Base-by-base conservation (phyloP, 2,329 filamentous ascomycete species). In the Venturiaceae sp. region DNA sequence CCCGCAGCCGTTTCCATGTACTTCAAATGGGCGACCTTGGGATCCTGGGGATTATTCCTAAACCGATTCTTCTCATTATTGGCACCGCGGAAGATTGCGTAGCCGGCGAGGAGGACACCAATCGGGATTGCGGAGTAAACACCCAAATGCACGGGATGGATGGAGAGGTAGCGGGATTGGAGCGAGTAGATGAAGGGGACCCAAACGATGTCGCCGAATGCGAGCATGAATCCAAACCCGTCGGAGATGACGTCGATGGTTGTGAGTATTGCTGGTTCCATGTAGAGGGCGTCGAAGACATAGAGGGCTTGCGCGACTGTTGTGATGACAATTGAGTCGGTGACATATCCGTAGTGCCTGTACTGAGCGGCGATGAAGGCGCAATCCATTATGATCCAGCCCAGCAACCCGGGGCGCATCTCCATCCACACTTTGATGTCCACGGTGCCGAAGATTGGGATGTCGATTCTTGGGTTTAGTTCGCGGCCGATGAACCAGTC, bases 401-500 rank as follows among this genome's bases (percentile, higher is more conserved):
- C 90, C 55, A 95, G 81, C 78, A 97, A 82, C 53, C 92, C 92
- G 0, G 92, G 92, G n/a, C 92, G 85, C 67, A 96, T 80, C 74
- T 97, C 92, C 72, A 88, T 88, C 72, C 86, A 96, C 61, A 86
- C 80, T 74, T 96, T 96, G 73, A 97, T 87, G 68, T 97, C 92
- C 54, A 96, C 80, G 65, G 90, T 87, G 60, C 90, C 90, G 63
- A 96, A 80, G 53, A 95, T 71, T 2, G 91, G 91, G 26, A 96
- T 75, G 0, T 80, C 83, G 60, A 95, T 73, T 53, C 92, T 89
- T 3, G 92, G 92, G 74, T 97, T 97, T 61, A 97, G 84, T 72
- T 97, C 92, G 30, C 92, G 88, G 21, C 92, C 92, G 63, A 97
- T 96, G 75, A 91, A 97, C 84, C 90, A 97, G 73, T 97, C 92